A percentile compares a stretch with the other conserved stretches of the same genome.
phyloP scores from a whole-genome alignment of 139 green algal genomes.

The Chlamydomonas incerta region DNA sequence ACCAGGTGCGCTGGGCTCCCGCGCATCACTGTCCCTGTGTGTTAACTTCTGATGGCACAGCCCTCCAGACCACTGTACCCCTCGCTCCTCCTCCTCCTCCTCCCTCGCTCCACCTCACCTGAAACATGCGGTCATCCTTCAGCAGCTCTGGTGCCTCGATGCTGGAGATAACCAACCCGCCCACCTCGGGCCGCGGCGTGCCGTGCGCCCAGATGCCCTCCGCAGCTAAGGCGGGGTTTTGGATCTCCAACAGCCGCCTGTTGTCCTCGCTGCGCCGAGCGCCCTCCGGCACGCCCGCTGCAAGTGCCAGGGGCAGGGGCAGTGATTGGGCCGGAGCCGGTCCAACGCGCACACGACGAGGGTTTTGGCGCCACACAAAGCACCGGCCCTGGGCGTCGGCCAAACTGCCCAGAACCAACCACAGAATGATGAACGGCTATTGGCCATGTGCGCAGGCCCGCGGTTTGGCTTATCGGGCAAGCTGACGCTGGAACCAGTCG shows the following conservation, averaged over 20 bases:
- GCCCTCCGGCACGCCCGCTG: neutral
- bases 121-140: slow-evolving; percentile 48
- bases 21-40: too few species aligned
- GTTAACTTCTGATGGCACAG: too few species aligned
- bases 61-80: too few species aligned
- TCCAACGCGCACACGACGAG: neutral
- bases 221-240: slow-evolving; percentile 53
- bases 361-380: neutral
- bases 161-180: slow-evolving; percentile 68
- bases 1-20: too few species aligned
- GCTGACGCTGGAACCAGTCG: too few species aligned
- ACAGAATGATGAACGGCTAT: too few species aligned
- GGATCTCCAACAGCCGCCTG: slow-evolving; percentile 46
- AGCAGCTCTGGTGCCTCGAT: slow-evolving; percentile 37
- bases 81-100: too few species aligned
- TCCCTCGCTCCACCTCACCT: slow-evolving; percentile 24
- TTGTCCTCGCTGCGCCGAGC: slow-evolving; percentile 47
- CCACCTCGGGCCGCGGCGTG: slow-evolving; percentile 53
- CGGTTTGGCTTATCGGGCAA: neutral
- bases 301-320: too few species aligned
- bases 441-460: too few species aligned
- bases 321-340: too few species aligned
- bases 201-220: slow-evolving; percentile 69
- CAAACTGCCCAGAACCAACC: too few species aligned
- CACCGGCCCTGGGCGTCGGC: neutral